A percentile compares a stretch with the other conserved stretches of the same genome.
Evolutionary conservation across 305 asterid species (phyloP).

Genomic region (Petunia hybrid): DNA sequence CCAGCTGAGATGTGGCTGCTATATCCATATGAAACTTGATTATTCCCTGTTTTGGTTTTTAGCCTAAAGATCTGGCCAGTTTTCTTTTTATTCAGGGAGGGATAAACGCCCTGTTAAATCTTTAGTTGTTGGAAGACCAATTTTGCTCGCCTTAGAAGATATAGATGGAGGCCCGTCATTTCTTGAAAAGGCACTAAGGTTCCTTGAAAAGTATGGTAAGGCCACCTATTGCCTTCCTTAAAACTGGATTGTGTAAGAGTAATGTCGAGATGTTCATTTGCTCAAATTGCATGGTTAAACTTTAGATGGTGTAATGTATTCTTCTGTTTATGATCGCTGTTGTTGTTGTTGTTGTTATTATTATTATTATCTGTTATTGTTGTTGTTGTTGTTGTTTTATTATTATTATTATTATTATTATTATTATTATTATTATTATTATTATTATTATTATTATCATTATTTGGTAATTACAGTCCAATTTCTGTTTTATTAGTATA

Average conservation of each 20-base stretch:
- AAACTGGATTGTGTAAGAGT: neutral
- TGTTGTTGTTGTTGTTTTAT: too few species aligned
- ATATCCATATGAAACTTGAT: neutral
- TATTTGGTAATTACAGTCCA: neutral
- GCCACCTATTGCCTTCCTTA: neutral
- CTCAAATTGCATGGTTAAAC: slow-evolving; percentile 17
- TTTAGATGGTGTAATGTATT: slow-evolving; percentile 17
- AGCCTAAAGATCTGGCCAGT: slow-evolving; percentile 17
- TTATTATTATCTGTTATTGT: too few species aligned
- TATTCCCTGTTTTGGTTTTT: slow-evolving; percentile 1
- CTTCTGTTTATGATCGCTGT: neutral
- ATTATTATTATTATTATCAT: too few species aligned
- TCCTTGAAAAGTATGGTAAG: slow-evolving; percentile 94
- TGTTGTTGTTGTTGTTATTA: neutral
- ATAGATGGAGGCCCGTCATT: slow-evolving; percentile 99
- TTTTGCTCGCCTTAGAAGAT: slow-evolving; percentile 97
- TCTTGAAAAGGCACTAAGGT: slow-evolving; percentile 95
- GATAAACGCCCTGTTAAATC: slow-evolving; percentile 90
- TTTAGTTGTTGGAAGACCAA: slow-evolving; percentile 97
- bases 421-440: too few species aligned
- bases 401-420: too few species aligned
- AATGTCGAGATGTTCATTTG: neutral
- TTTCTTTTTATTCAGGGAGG: slow-evolving; percentile 73
- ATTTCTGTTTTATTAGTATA: neutral
- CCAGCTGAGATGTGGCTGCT: slow-evolving; percentile 18